Percentiles rank a stretch among this genome's conserved stretches.
phyloP scores from a whole-genome alignment of 495 filamentous ascomycete genomes.

The Friedmanniomyces endolithicus region DNA sequence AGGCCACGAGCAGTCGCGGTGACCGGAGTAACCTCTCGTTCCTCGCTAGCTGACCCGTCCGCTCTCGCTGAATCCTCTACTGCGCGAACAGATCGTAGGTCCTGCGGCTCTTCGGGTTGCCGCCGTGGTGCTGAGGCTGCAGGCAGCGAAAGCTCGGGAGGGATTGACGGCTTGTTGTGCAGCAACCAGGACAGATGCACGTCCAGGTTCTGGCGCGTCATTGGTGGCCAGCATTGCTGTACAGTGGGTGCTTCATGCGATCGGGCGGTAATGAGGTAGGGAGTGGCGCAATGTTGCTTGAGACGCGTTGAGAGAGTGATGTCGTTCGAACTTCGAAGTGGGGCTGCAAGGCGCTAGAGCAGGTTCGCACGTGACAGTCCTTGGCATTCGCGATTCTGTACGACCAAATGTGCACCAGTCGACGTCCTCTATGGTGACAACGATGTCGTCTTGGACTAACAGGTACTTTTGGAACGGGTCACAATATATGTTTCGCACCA shows the following conservation, averaged over 20 bases:
- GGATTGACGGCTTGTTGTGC: conserved; percentile 33
- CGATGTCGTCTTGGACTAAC: no score
- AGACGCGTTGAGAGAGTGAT: not conserved
- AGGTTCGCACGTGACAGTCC: not conserved
- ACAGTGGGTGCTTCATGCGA: not conserved
- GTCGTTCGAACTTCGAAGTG: not conserved
- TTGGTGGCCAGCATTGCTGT: conserved; percentile 31
- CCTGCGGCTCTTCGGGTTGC: conserved; percentile 4
- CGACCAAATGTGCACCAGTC: no score
- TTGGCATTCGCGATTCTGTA: no score
- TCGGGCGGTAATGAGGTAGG: not conserved
- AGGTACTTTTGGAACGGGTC: no score
- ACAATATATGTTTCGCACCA: no score
- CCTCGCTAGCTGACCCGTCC: no score
- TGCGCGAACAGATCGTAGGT: not conserved
- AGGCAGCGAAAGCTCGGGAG: conserved; percentile 17
- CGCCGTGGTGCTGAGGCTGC: conserved; percentile 13
- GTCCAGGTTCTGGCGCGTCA: conserved; percentile 54
- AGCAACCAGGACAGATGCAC: conserved; percentile 50
- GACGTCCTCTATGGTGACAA: no score
- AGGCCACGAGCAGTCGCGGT: not conserved
- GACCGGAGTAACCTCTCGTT: not conserved
- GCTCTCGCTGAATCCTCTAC: no score
- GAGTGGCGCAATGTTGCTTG: not conserved
- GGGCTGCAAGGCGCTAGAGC: not conserved